A percentile compares a stretch with the other conserved stretches of the same genome.
Conservation (phyloP, 768 basidiomycete genomes). For the Ramaria rubella region DNA sequence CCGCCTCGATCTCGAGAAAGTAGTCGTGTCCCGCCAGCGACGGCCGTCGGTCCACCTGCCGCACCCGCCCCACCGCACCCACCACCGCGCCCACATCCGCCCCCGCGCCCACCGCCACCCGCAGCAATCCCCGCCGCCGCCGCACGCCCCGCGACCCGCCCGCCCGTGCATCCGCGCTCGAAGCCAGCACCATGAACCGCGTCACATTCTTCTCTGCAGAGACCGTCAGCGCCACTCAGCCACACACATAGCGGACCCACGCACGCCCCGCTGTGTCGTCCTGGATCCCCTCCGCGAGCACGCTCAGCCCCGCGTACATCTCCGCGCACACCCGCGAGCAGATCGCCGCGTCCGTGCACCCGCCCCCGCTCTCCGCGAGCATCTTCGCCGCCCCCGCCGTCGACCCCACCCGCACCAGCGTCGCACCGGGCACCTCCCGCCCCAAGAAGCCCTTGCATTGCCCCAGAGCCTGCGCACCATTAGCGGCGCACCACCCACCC, state of each 20-base stretch:
- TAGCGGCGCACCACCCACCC: neutral
- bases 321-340: constrained; percentile 60
- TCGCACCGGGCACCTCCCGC: constrained; percentile 44
- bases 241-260: no score
- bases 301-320: constrained; percentile 54
- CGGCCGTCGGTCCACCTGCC: constrained; percentile 63
- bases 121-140: constrained; percentile 34
- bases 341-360: constrained; percentile 59
- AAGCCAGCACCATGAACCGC: constrained; percentile 5
- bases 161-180: constrained; percentile 43
- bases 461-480: constrained; percentile 54
- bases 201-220: neutral
- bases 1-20: constrained; percentile 50
- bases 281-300: constrained; percentile 60
- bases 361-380: constrained; percentile 27
- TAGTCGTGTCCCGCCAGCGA: constrained; percentile 48
- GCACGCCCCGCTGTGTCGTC: constrained; percentile 44
- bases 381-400: constrained; percentile 64
- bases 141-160: constrained; percentile 38
- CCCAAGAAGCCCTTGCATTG: constrained; percentile 65
- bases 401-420: constrained; percentile 53
- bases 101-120: constrained; percentile 20
- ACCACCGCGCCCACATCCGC: constrained; percentile 25
- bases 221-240: neutral
- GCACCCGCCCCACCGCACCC: constrained; percentile 33